Conservation (phyloP, 352 stramenopile genomes). For the Pythium monospermum region DNA sequence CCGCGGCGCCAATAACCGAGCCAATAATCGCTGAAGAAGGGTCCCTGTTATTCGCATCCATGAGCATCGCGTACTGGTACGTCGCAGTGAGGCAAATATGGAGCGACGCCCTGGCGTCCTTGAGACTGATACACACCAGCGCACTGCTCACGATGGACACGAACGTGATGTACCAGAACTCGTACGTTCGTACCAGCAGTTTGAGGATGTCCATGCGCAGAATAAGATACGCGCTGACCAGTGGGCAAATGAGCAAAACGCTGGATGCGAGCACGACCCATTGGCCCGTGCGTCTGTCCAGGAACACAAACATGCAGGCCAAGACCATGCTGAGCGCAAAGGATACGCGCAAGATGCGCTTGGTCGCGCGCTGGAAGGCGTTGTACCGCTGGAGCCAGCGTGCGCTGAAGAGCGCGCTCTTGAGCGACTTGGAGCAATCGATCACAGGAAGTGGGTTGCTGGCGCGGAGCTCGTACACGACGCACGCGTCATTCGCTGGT, state of each 20-base stretch:
- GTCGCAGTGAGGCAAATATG: neutral
- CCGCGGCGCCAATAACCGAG: neutral
- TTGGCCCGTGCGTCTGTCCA: neutral
- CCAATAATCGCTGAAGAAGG: neutral
- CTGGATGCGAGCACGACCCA: neutral
- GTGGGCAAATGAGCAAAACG: neutral
- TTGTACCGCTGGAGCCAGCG: no score
- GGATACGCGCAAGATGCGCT: no score
- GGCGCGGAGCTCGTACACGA: no score
- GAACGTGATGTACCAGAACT: constrained; percentile 6
- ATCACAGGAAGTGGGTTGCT: no score
- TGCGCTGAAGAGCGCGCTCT: no score
- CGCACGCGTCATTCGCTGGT: no score
- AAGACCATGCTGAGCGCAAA: neutral
- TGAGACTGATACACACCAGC: neutral
- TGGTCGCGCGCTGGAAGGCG: no score
- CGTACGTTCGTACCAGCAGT: neutral
- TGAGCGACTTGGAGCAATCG: no score
- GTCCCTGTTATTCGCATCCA: neutral
- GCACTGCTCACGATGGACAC: neutral
- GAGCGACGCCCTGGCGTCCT: neutral
- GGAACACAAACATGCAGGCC: neutral
- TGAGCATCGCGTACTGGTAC: neutral
- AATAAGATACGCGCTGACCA: neutral
- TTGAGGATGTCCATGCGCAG: neutral